Evolutionary conservation across 1,139 yeast species (phyloP).

Genomic region (Debaryomyces robertsiae): DNA sequence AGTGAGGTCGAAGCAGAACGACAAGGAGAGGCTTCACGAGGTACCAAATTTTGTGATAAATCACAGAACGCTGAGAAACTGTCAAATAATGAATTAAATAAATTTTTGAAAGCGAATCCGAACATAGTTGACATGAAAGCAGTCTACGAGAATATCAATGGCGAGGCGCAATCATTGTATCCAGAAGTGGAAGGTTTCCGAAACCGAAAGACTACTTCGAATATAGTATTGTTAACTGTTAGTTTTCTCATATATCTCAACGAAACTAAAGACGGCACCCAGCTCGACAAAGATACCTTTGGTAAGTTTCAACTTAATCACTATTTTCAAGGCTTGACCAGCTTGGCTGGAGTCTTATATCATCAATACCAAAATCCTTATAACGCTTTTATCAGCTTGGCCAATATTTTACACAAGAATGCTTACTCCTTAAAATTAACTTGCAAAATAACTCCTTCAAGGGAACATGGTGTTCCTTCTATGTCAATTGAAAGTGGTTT

Average conservation of each 20-base stretch:
- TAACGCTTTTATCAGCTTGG: constrained; percentile 47
- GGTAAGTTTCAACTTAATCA: constrained; percentile 12
- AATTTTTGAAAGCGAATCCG: constrained; percentile 7
- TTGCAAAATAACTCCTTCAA: not conserved
- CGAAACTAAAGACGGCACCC: constrained; percentile 18
- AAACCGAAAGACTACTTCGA: constrained; percentile 26
- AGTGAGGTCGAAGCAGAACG: constrained; percentile 15
- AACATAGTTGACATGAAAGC: constrained; percentile 9
- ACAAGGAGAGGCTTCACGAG: constrained; percentile 1
- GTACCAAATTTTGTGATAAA: not conserved
- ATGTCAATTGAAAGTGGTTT: constrained; percentile 19
- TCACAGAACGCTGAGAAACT: constrained; percentile 3
- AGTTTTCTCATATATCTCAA: constrained; percentile 25
- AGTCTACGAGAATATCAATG: constrained; percentile 15
- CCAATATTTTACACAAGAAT: constrained; percentile 43
- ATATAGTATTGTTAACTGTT: constrained; percentile 30
- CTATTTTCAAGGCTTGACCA: constrained; percentile 29
- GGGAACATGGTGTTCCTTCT: not conserved
- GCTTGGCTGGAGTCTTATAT: constrained; percentile 46
- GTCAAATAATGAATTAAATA: constrained; percentile 10
- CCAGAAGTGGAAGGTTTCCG: constrained; percentile 51
- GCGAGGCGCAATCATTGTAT: constrained; percentile 36
- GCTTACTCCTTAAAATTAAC: constrained; percentile 27
- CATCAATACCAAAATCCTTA: constrained; percentile 35
- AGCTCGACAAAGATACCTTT: constrained; percentile 13